A percentile compares a stretch with the other conserved stretches of the same genome.
These are phyloP conservation scores for Entonaema liquescens DNA, from an alignment of 495 filamentous ascomycete species.

Conservation along the genomic window DNA sequence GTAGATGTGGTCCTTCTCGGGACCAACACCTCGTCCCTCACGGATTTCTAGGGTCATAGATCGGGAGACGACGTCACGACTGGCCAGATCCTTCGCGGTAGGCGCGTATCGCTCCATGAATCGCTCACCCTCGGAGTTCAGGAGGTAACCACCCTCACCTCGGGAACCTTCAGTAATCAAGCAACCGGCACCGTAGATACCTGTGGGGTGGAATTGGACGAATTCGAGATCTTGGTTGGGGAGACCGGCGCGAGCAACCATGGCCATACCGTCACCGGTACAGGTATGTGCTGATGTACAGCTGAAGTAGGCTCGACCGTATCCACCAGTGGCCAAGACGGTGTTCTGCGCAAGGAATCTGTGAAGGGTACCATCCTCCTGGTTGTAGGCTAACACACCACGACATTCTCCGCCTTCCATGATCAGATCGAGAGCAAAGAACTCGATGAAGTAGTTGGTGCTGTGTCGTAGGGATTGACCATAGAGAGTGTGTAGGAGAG, in stretches of 20 bases:
- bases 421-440: constrained; percentile 93
- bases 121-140: constrained; percentile 95
- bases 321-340: constrained; percentile 93
- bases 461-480: constrained; percentile 96
- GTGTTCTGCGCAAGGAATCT: constrained; percentile 95
- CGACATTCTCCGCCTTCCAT: constrained; percentile 97
- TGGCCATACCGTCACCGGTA: constrained; percentile 98
- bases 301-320: constrained; percentile 96
- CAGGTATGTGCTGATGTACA: constrained; percentile 98
- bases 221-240: constrained; percentile 99
- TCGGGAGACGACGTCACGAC: constrained; percentile 91
- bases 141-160: constrained; percentile 96
- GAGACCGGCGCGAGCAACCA: constrained; percentile 96
- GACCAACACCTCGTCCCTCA: constrained; percentile 93
- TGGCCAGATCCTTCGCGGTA: constrained; percentile 94
- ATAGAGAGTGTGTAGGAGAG: constrained; percentile 96
- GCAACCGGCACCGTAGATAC: constrained; percentile 98
- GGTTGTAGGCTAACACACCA: constrained; percentile 95
- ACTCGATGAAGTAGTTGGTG: constrained; percentile 99
- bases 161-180: constrained; percentile 98
- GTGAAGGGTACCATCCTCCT: constrained; percentile 97
- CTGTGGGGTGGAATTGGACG: constrained; percentile 99
- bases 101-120: constrained; percentile 99
- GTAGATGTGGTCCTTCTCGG: constrained; percentile 97
- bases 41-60: constrained; percentile 98